Conservation (phyloP, 306 rosid species). For the Fagus sylvatica region DNA sequence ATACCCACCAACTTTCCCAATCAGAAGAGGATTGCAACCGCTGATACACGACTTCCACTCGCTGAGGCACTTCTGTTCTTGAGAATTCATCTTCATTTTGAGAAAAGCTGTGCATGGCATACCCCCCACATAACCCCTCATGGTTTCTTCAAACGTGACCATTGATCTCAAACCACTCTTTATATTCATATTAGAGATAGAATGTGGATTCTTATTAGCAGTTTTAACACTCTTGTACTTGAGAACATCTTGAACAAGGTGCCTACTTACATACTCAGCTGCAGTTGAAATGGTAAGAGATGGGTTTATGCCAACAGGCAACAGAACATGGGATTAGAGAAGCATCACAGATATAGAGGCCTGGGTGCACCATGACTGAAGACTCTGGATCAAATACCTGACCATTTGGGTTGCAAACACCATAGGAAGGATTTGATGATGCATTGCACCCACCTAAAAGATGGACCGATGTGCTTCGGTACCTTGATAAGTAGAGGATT, state of each 20-base stretch:
- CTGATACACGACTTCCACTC: constrained; percentile 14
- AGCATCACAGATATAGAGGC: constrained; percentile 39
- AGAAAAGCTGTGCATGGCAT: constrained; percentile 32
- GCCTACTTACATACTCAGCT: constrained; percentile 32
- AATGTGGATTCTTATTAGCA: constrained; percentile 6
- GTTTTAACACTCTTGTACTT: constrained; percentile 10
- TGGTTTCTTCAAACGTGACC: constrained; percentile 26
- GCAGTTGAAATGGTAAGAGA: constrained; percentile 35
- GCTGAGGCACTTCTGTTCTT: not conserved
- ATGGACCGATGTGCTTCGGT: constrained; percentile 39
- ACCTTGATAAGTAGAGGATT: constrained; percentile 35
- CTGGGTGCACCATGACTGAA: constrained; percentile 24
- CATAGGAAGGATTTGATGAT: constrained; percentile 27
- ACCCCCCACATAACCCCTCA: constrained; percentile 38
- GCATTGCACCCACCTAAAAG: constrained; percentile 39
- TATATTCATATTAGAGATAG: not conserved
- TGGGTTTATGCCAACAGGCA: constrained; percentile 38
- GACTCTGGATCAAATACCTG: constrained; percentile 29
- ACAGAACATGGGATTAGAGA: constrained; percentile 42
- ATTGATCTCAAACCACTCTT: constrained; percentile 7
- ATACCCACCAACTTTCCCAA: constrained; percentile 37
- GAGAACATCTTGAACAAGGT: constrained; percentile 33
- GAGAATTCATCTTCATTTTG: constrained; percentile 31
- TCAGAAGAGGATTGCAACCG: constrained; percentile 26
- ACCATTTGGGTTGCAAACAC: constrained; percentile 38